Percentiles rank a stretch among this genome's conserved stretches.
Conservation (phyloP, 2,329 filamentous ascomycete species). For the Ceratocystiopsis brevicomis region DNA sequence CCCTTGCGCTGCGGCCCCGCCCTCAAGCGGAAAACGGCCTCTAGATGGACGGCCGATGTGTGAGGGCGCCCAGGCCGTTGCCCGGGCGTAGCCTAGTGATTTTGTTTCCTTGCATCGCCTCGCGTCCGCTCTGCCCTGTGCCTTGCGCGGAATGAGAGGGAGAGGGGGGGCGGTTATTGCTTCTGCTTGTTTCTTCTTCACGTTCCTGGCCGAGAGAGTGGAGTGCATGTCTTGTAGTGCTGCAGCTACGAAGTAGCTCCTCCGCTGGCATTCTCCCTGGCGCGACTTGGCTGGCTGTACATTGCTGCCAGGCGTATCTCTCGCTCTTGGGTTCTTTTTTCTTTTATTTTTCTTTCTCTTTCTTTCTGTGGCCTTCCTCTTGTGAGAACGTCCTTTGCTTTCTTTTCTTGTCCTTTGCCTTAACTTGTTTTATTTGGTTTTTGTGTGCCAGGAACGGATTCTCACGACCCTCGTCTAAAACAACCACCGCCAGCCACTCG, state of each 20-base stretch:
- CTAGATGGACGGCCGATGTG: too few species aligned
- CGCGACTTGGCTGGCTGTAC: neutral
- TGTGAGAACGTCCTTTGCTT: neutral
- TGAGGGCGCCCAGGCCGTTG: too few species aligned
- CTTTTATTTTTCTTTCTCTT: neutral
- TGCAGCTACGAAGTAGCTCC: neutral
- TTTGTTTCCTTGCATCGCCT: too few species aligned
- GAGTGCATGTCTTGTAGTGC: conserved; percentile 3
- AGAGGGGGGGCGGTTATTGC: too few species aligned
- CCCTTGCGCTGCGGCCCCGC: too few species aligned
- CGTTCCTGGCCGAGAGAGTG: conserved; percentile 5
- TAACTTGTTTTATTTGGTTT: neutral
- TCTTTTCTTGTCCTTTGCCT: neutral
- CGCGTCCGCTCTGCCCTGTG: too few species aligned
- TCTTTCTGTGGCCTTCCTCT: neutral
- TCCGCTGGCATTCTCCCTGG: neutral
- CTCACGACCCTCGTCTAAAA: neutral
- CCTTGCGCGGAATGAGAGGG: too few species aligned
- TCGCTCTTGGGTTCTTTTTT: neutral
- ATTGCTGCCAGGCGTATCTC: neutral
- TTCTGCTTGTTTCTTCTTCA: neutral
- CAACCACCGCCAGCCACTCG: neutral
- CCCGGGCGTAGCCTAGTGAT: too few species aligned
- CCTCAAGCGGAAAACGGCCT: too few species aligned
- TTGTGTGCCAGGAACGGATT: neutral